These are phyloP conservation scores for Rutstroemia sp. DNA, from an alignment of 2,329 filamentous ascomycete species.

Conservation along the genomic window DNA sequence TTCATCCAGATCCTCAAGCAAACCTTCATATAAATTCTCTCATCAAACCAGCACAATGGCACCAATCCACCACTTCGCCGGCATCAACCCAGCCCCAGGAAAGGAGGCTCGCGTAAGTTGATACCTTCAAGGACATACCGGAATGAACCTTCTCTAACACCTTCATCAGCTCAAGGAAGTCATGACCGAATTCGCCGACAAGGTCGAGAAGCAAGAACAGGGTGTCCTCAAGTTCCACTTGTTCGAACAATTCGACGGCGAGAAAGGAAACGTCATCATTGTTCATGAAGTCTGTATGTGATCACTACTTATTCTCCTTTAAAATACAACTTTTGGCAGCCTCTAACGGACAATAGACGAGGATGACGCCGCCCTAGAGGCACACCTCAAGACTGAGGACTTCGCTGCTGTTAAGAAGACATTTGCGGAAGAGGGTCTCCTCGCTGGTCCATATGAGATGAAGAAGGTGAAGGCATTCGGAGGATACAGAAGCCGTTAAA, in stretches of 20 bases:
- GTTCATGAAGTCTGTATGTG: constrained; percentile 1
- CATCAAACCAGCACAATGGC: neutral
- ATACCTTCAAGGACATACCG: neutral
- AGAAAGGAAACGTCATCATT: constrained; percentile 2
- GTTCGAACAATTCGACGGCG: constrained; percentile 1
- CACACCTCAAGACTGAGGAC: neutral
- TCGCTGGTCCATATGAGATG: neutral
- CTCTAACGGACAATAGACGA: neutral
- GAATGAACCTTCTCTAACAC: neutral
- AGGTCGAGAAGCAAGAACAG: neutral
- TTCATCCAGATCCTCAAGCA: neutral
- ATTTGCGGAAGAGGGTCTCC: neutral
- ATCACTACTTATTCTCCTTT: no score
- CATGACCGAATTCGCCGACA: neutral
- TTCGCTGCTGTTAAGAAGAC: neutral
- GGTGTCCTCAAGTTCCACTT: neutral
- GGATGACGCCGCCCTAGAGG: neutral
- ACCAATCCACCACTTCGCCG: constrained; percentile 3
- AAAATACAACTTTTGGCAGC: no score
- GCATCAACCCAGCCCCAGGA: constrained; percentile 16
- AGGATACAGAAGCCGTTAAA: constrained; percentile 2
- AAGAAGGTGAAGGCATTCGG: constrained; percentile 1
- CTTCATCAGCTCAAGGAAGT: neutral
- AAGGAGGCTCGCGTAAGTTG: constrained; percentile 17
- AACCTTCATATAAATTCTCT: neutral